Evolutionary conservation across 2,329 filamentous ascomycete species (phyloP).

Genomic region (Plectosphaerella plurivora): DNA sequence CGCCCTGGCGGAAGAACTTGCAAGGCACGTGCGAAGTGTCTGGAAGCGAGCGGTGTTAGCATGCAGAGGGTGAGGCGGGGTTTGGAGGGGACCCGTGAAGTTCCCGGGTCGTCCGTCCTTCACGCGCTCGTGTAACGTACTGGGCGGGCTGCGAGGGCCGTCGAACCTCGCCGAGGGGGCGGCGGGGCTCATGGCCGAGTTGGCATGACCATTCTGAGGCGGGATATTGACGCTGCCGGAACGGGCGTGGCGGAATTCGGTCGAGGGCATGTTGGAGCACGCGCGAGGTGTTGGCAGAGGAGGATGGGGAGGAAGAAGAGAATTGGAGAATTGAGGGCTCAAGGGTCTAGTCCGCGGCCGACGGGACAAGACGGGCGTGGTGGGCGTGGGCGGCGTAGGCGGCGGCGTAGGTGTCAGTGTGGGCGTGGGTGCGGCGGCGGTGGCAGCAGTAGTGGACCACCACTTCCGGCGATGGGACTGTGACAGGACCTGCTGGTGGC

Average conservation of each 20-base stretch:
- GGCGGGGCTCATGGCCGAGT: conserved; percentile 28
- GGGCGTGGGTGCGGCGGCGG: not conserved
- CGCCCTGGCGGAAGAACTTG: conserved; percentile 97
- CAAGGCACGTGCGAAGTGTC: conserved; percentile 97
- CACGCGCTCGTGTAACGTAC: conserved; percentile 34
- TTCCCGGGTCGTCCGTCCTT: not conserved
- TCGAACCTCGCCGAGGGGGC: conserved; percentile 43
- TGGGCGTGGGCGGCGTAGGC: too few relatives aligned
- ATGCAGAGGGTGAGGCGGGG: conserved; percentile 1
- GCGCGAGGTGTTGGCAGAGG: conserved; percentile 1
- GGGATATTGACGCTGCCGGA: conserved; percentile 53
- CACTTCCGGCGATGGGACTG: not conserved
- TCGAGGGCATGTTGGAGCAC: conserved; percentile 14
- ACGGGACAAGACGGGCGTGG: not conserved
- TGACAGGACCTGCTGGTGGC: not conserved
- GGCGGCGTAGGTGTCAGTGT: not conserved
- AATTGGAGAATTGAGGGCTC: not conserved
- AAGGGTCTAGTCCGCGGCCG: not conserved
- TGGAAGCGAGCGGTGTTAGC: conserved; percentile 28
- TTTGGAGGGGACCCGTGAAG: conserved; percentile 3
- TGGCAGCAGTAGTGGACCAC: not conserved
- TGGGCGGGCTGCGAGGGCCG: conserved; percentile 59
- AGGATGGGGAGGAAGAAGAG: not conserved
- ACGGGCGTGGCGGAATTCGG: conserved; percentile 52
- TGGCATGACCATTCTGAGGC: conserved; percentile 22